Conservation (phyloP, 2,329 filamentous ascomycete genomes). For the Penicillium nordicum region DNA sequence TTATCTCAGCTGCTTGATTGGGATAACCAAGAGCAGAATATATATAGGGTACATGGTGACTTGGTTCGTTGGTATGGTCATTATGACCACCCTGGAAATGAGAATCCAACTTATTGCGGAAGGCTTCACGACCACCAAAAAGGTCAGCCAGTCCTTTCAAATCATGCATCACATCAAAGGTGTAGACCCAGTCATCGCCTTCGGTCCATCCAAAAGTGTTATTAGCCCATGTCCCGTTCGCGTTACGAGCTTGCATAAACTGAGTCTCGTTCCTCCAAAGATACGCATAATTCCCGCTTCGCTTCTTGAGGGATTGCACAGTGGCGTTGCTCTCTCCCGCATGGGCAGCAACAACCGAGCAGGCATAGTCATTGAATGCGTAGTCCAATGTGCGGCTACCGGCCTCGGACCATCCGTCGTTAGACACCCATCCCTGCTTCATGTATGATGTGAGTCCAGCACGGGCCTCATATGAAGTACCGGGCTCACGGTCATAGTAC, state of each 20-base stretch:
- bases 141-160: conserved; percentile 41
- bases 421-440: conserved; percentile 47
- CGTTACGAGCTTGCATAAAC: conserved; percentile 50
- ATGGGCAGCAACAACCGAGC: conserved; percentile 40
- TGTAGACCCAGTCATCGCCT: conserved; percentile 52
- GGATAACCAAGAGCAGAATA: conserved; percentile 46
- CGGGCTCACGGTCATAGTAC: conserved; percentile 48
- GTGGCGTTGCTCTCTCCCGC: conserved; percentile 36
- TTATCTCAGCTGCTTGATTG: conserved; percentile 36
- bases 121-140: conserved; percentile 37
- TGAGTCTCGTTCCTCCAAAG: conserved; percentile 45
- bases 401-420: conserved; percentile 49
- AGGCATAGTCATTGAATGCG: conserved; percentile 47
- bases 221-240: conserved; percentile 47
- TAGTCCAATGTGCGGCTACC: conserved; percentile 49
- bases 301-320: conserved; percentile 31
- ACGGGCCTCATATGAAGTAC: conserved; percentile 46
- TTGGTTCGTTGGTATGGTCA: conserved; percentile 49
- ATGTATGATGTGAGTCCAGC: conserved; percentile 48
- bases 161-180: conserved; percentile 50
- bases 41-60: conserved; percentile 49
- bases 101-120: conserved; percentile 45
- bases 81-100: conserved; percentile 48
- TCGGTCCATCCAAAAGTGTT: conserved; percentile 49
- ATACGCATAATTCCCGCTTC: conserved; percentile 43